Conservation (phyloP, 2,329 filamentous ascomycete species). For the Mariannaea sp. region DNA sequence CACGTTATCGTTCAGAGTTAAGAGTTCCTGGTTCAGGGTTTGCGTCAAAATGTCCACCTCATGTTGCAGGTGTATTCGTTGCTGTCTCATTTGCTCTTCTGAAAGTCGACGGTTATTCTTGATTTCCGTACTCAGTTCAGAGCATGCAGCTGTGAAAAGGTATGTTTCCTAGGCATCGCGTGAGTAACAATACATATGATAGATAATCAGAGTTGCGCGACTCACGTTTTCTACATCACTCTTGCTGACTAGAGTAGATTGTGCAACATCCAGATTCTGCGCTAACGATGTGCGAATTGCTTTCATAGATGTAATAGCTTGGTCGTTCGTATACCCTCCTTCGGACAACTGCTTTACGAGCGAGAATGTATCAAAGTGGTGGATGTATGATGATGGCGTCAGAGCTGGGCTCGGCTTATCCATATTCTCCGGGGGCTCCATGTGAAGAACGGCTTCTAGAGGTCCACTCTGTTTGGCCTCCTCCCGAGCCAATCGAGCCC, state of each 20-base stretch:
- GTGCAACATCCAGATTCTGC: conserved; percentile 80
- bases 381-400: conserved; percentile 78
- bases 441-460: conserved; percentile 56
- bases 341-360: conserved; percentile 81
- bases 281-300: conserved; percentile 78
- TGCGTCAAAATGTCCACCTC: conserved; percentile 93
- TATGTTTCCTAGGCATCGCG: conserved; percentile 70
- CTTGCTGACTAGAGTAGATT: conserved; percentile 81
- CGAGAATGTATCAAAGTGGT: conserved; percentile 95
- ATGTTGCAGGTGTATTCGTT: conserved; percentile 85
- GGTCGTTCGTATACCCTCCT: conserved; percentile 72
- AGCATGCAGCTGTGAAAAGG: conserved; percentile 91
- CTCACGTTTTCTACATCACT: conserved; percentile 83
- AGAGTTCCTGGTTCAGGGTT: conserved; percentile 80
- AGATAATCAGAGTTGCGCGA: not conserved
- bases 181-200: conserved; percentile 19
- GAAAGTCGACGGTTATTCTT: conserved; percentile 75
- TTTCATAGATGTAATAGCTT: conserved; percentile 91
- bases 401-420: conserved; percentile 66
- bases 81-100: conserved; percentile 80
- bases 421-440: conserved; percentile 49
- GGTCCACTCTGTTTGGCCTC: conserved; percentile 52
- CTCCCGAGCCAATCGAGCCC: conserved; percentile 40
- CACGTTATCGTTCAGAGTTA: conserved; percentile 84
- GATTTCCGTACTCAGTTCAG: conserved; percentile 87